Conservation (phyloP, 1,139 yeast species). For the Chernovozyma aurita region DNA sequence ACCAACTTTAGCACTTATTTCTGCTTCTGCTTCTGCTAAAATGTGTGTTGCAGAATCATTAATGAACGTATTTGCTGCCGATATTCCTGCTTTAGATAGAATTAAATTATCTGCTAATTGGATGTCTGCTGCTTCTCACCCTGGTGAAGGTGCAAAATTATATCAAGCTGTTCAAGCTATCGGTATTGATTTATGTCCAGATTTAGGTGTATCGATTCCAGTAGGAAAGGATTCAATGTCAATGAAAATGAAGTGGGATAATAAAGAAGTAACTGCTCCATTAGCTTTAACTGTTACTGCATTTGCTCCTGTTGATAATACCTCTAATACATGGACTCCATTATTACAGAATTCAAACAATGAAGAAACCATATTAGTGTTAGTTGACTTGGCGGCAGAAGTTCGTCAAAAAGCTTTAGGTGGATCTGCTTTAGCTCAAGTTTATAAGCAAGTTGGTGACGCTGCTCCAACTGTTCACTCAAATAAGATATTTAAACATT, state of each 20-base stretch:
- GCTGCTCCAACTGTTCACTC: constrained; percentile 81
- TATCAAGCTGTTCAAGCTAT: constrained; percentile 98
- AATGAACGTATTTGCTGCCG: constrained; percentile 86
- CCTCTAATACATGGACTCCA: constrained; percentile 95
- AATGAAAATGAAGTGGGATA: constrained; percentile 98
- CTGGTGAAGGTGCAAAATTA: constrained; percentile 92
- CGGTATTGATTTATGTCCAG: constrained; percentile 93
- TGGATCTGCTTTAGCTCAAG: constrained; percentile 95
- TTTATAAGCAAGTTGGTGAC: constrained; percentile 80
- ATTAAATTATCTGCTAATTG: constrained; percentile 94
- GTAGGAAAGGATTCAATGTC: constrained; percentile 99
- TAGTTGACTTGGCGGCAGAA: constrained; percentile 72
- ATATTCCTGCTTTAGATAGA: constrained; percentile 67
- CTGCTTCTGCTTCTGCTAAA: constrained; percentile 95
- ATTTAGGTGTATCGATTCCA: constrained; percentile 85
- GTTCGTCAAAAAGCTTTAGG: constrained; percentile 61
- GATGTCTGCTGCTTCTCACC: constrained; percentile 98
- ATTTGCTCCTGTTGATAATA: constrained; percentile 80
- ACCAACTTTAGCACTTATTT: constrained; percentile 84
- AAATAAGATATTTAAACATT: constrained; percentile 55
- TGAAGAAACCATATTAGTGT: constrained; percentile 61
- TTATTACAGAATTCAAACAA: constrained; percentile 44
- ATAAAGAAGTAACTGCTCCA: constrained; percentile 91
- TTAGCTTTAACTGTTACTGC: constrained; percentile 90
- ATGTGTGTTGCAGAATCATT: constrained; percentile 95